These are phyloP conservation scores for Nosema granulosis DNA, from an alignment of 371 early-diverging fungal species.

Conservation along the genomic window DNA sequence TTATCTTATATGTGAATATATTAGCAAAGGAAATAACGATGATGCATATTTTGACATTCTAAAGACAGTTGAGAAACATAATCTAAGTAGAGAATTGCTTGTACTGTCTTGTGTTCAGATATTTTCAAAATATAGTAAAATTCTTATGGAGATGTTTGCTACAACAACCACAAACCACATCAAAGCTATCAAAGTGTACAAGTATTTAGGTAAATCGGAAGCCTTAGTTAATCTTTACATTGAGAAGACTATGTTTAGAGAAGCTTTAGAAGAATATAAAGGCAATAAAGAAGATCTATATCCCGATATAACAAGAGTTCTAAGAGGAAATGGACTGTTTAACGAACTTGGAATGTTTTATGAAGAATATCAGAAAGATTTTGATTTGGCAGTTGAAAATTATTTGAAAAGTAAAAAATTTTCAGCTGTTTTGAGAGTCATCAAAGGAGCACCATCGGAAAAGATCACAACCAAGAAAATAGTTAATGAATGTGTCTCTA, in stretches of 20 bases:
- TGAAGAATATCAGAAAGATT: slow-evolving; percentile 23
- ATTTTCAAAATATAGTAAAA: background rate
- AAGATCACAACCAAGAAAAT: background rate
- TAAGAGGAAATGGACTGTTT: background rate
- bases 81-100: background rate
- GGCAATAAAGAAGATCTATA: background rate
- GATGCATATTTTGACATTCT: background rate
- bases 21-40: background rate
- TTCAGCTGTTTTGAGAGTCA: slow-evolving; percentile 1
- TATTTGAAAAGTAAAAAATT: slow-evolving; percentile 16
- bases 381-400: background rate
- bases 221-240: background rate
- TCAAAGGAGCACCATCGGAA: background rate
- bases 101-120: background rate
- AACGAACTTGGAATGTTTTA: slow-evolving; percentile 9
- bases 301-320: background rate
- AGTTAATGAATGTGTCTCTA: background rate
- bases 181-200: background rate
- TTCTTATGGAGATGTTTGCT: background rate
- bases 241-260: slow-evolving; percentile 2
- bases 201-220: background rate
- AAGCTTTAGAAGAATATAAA: background rate
- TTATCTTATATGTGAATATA: background rate
- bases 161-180: background rate
- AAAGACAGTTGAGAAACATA: background rate